These are phyloP conservation scores for Closterium sp. DNA, from an alignment of 139 green algal species.

Conservation along the genomic window DNA sequence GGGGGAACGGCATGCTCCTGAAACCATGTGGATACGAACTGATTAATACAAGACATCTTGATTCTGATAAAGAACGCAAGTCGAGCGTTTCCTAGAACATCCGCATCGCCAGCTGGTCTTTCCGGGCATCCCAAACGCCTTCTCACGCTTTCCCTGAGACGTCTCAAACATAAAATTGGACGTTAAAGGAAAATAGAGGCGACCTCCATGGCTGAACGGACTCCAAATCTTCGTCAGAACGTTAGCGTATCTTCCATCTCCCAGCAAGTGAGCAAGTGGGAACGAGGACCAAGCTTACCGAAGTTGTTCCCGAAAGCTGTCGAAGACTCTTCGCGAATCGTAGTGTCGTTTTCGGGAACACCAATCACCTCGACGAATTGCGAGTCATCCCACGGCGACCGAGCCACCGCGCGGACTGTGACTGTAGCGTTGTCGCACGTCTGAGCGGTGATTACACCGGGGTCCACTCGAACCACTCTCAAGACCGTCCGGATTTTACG, in stretches of 20 bases:
- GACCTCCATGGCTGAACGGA: not conserved
- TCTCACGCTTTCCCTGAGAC: not conserved
- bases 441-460: not conserved
- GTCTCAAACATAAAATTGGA: too few species aligned
- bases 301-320: not conserved
- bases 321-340: not conserved
- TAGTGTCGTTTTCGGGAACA: not conserved
- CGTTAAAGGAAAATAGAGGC: not conserved
- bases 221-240: not conserved
- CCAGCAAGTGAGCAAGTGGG: too few species aligned
- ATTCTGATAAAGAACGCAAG: too few species aligned
- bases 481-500: not conserved
- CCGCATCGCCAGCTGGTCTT: not conserved
- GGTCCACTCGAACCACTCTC: not conserved
- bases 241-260: too few species aligned
- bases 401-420: not conserved
- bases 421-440: not conserved
- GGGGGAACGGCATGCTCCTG: too few species aligned
- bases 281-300: not conserved
- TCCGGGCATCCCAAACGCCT: not conserved
- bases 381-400: not conserved
- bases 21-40: too few species aligned
- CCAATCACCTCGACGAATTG: not conserved
- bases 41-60: not conserved
- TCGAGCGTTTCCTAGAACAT: too few species aligned